These are phyloP conservation scores for Trifolium dubium DNA, from an alignment of 306 rosid genomes.

Conservation along the genomic window DNA sequence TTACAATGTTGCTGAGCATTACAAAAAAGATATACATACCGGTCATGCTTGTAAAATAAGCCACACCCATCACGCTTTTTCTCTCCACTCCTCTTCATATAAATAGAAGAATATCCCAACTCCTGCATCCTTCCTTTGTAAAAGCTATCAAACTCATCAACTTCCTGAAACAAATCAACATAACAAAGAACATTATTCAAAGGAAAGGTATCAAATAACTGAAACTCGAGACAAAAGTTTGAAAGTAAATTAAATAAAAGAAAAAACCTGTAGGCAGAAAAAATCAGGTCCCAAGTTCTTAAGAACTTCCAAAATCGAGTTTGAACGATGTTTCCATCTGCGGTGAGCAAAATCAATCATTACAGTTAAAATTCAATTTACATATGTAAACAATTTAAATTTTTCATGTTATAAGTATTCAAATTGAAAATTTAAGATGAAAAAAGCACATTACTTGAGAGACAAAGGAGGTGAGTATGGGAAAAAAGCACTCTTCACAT, in stretches of 20 bases:
- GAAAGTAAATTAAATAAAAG: not conserved
- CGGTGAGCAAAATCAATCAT: constrained; percentile 36
- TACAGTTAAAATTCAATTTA: constrained; percentile 22
- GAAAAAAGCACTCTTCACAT: constrained; percentile 76
- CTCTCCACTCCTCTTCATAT: constrained; percentile 84
- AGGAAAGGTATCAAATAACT: constrained; percentile 31
- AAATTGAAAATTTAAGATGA: not conserved
- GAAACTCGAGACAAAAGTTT: constrained; percentile 1
- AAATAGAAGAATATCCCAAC: constrained; percentile 74
- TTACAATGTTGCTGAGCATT: not conserved
- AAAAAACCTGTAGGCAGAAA: constrained; percentile 77
- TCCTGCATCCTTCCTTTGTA: constrained; percentile 72
- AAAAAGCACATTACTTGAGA: constrained; percentile 58
- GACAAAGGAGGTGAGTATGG: constrained; percentile 81
- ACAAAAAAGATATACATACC: constrained; percentile 51
- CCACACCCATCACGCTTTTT: constrained; percentile 97
- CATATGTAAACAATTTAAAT: not conserved
- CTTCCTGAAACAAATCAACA: constrained; percentile 62
- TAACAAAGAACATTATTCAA: not conserved
- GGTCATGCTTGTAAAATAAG: constrained; percentile 68
- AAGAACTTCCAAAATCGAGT: constrained; percentile 62
- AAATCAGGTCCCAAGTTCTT: constrained; percentile 75
- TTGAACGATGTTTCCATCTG: constrained; percentile 91
- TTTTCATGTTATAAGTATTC: no score
- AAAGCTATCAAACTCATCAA: constrained; percentile 82